Conservation (phyloP, 257 asterid genomes). For the Nemophila menziesii region DNA sequence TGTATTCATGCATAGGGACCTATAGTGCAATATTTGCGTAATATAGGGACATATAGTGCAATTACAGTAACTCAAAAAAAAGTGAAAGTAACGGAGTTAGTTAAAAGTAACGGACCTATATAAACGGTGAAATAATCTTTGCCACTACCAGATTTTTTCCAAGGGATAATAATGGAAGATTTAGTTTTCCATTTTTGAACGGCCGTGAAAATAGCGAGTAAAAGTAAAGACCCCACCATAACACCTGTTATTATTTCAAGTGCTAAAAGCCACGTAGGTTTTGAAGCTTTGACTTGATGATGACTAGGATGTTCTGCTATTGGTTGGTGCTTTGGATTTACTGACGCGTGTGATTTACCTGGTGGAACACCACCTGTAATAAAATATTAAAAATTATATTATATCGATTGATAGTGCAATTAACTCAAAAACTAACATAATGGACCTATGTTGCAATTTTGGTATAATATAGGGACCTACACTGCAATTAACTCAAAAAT, state of each 20-base stretch:
- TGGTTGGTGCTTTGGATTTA: conserved; percentile 31
- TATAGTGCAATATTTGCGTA: too few relatives aligned
- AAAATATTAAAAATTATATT: conserved; percentile 8
- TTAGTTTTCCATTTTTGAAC: conserved; percentile 52
- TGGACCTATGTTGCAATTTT: not conserved
- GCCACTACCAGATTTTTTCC: conserved; percentile 77
- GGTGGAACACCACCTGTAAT: conserved; percentile 31
- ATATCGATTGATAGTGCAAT: too few relatives aligned
- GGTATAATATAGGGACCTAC: too few relatives aligned
- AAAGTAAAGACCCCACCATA: conserved; percentile 52
- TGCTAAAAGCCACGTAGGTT: conserved; percentile 73
- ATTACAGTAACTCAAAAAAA: too few relatives aligned
- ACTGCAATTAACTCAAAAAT: too few relatives aligned
- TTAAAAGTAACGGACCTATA: conserved; percentile 43
- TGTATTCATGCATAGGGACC: too few relatives aligned
- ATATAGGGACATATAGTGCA: too few relatives aligned
- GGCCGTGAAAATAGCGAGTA: conserved; percentile 44
- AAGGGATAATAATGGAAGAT: conserved; percentile 63
- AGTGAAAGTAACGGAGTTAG: too few relatives aligned
- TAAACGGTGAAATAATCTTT: conserved; percentile 50
- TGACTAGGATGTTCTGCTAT: conserved; percentile 30
- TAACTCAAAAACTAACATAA: not conserved
- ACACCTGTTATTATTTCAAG: conserved; percentile 70
- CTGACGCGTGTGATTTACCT: conserved; percentile 29
- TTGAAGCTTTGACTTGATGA: conserved; percentile 38